Conservation (phyloP, 345 rosid species). For the Theobroma cacao region DNA sequence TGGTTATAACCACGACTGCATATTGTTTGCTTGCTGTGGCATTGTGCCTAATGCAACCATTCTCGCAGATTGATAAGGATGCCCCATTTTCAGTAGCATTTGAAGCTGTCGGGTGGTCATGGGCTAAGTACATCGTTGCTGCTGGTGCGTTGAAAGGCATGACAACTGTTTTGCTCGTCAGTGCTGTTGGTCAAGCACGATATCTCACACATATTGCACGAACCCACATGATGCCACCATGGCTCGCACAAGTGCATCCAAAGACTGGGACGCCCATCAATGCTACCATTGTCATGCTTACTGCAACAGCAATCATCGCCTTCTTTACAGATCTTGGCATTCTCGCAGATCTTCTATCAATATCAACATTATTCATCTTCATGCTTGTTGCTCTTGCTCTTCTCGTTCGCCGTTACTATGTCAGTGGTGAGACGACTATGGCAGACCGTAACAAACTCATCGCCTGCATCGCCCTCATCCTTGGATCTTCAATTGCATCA, state of each 20-base stretch:
- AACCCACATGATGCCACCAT: constrained; percentile 88
- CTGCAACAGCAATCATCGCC: constrained; percentile 54
- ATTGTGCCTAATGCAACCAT: constrained; percentile 67
- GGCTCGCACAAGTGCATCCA: constrained; percentile 61
- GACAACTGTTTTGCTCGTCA: constrained; percentile 76
- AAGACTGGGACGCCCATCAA: constrained; percentile 75
- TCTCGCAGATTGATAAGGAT: constrained; percentile 37
- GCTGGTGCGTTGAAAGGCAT: constrained; percentile 78
- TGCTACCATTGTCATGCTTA: constrained; percentile 64
- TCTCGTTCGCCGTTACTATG: constrained; percentile 75
- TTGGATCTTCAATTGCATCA: constrained; percentile 46
- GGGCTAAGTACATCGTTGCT: constrained; percentile 89
- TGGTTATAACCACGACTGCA: constrained; percentile 44
- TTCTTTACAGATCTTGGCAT: constrained; percentile 69
- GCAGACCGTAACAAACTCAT: constrained; percentile 44
- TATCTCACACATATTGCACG: constrained; percentile 89
- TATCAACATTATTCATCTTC: constrained; percentile 79
- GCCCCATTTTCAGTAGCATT: constrained; percentile 83
- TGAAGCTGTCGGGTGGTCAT: constrained; percentile 52
- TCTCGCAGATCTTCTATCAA: constrained; percentile 60
- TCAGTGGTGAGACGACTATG: constrained; percentile 42
- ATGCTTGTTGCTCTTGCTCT: constrained; percentile 73
- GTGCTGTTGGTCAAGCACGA: constrained; percentile 76
- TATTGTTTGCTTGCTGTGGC: constrained; percentile 62
- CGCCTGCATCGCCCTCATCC: constrained; percentile 37